A percentile compares a stretch with the other conserved stretches of the same genome.
phyloP scores from a whole-genome alignment of 495 filamentous ascomycete genomes.

The Penicilliopsis zonata region DNA sequence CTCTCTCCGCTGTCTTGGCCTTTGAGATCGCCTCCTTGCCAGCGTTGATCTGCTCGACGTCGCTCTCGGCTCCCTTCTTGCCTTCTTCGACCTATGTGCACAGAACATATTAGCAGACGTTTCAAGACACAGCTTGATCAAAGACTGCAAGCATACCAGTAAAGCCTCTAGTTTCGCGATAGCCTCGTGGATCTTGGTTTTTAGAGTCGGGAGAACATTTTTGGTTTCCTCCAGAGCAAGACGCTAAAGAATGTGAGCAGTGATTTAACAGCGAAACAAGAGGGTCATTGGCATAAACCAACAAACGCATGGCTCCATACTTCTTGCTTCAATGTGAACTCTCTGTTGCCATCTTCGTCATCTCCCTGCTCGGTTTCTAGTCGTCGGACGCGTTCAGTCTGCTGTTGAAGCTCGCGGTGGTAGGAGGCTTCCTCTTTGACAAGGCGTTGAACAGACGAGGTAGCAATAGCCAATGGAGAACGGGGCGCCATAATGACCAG shows the following conservation, averaged over 20 bases:
- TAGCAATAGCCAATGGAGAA: constrained; percentile 59
- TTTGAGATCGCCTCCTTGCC: constrained; percentile 48
- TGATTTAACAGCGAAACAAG: constrained; percentile 1
- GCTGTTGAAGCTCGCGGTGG: constrained; percentile 64
- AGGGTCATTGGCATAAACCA: constrained; percentile 2
- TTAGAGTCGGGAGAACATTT: constrained; percentile 59
- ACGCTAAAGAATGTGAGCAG: no score
- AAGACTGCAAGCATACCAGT: constrained; percentile 31
- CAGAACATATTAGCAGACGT: constrained; percentile 1
- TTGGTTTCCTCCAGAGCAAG: constrained; percentile 71
- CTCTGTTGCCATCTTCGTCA: constrained; percentile 49
- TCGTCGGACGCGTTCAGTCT: constrained; percentile 60
- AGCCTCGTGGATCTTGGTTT: constrained; percentile 51
- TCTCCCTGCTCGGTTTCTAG: constrained; percentile 38
- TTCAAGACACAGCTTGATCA: neutral
- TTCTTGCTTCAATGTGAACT: constrained; percentile 72
- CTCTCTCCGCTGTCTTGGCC: constrained; percentile 38
- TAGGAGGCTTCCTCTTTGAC: constrained; percentile 89
- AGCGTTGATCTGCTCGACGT: constrained; percentile 42
- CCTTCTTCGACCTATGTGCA: constrained; percentile 28
- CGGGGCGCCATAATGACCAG: constrained; percentile 54
- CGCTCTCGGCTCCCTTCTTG: constrained; percentile 32
- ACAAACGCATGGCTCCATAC: constrained; percentile 28
- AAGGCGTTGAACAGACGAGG: constrained; percentile 62
- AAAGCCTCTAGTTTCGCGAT: constrained; percentile 55